phyloP scores from a whole-genome alignment of 2,329 filamentous ascomycete species.

The Fusarium protoensiforme region DNA sequence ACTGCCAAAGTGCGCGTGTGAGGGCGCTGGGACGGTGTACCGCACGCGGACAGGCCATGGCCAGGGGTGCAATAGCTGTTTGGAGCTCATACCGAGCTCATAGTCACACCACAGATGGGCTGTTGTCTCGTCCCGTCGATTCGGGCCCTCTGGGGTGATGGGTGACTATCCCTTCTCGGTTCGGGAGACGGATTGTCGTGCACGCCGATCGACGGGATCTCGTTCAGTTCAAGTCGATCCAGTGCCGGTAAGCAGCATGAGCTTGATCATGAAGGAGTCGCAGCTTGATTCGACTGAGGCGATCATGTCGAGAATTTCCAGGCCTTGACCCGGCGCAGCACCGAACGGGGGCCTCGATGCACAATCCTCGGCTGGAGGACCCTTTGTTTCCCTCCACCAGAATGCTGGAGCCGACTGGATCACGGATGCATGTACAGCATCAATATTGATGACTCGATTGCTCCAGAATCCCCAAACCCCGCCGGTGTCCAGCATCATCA shows the following conservation, averaged over 20 bases:
- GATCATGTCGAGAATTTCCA: slow-evolving; percentile 24
- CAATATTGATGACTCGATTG: background rate
- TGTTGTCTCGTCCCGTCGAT: slow-evolving; percentile 42
- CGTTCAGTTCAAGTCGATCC: slow-evolving; percentile 36
- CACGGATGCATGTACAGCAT: slow-evolving; percentile 2
- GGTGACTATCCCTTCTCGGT: slow-evolving; percentile 38
- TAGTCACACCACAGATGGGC: slow-evolving; percentile 44
- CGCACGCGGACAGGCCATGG: slow-evolving; percentile 38
- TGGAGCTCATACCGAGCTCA: slow-evolving; percentile 38
- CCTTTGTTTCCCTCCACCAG: background rate
- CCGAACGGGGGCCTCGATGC: slow-evolving; percentile 11
- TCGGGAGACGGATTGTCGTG: slow-evolving; percentile 30
- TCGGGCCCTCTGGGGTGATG: slow-evolving; percentile 37
- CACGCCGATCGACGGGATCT: slow-evolving; percentile 42
- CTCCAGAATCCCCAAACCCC: slow-evolving; percentile 18
- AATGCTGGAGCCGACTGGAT: background rate
- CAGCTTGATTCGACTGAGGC: slow-evolving; percentile 30
- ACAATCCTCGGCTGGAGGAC: background rate
- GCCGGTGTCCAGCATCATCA: slow-evolving; percentile 27
- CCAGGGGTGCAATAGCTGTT: slow-evolving; percentile 34
- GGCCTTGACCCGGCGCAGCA: slow-evolving; percentile 11
- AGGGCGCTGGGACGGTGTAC: slow-evolving; percentile 31
- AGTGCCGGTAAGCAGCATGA: slow-evolving; percentile 19
- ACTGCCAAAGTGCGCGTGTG: slow-evolving; percentile 32
- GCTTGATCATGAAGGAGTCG: slow-evolving; percentile 22